Evolutionary conservation across 176 grass and related monocot species (phyloP).

Genomic region (Triticum turgidum): DNA sequence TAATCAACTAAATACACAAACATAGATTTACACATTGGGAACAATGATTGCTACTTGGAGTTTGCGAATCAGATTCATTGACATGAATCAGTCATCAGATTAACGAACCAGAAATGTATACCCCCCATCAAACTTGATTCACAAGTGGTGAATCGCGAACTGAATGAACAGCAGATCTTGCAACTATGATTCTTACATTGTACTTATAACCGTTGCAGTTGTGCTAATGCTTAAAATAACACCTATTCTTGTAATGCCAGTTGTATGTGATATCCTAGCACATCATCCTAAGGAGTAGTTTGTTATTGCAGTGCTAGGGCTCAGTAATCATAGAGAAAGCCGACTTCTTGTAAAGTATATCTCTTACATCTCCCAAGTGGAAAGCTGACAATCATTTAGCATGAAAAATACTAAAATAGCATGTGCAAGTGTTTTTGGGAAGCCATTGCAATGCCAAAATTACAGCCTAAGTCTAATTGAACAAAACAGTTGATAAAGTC

Average conservation of each 20-base stretch:
- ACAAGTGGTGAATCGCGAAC: too few relatives aligned
- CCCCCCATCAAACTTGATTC: neutral
- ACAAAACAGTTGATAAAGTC: neutral
- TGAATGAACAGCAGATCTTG: too few relatives aligned
- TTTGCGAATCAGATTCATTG: neutral
- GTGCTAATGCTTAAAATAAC: neutral
- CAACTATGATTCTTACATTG: neutral
- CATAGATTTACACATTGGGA: neutral
- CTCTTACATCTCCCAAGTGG: conserved; percentile 1
- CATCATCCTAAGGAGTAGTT: neutral
- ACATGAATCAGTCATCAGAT: neutral
- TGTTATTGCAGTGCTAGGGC: neutral
- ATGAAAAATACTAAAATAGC: neutral
- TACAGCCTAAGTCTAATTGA: neutral
- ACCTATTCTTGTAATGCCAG: neutral
- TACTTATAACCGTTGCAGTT: conserved; percentile 10
- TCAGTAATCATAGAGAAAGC: neutral
- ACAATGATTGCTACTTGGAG: neutral
- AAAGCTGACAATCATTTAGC: conserved; percentile 3
- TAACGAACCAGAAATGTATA: neutral
- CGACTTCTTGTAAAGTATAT: neutral
- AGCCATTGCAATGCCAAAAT: too few relatives aligned
- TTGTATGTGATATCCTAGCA: neutral
- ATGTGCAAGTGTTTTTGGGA: too few relatives aligned
- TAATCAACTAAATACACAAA: neutral